Evolutionary conservation across 2,329 filamentous ascomycete genomes (phyloP).

Genomic region (Botrytis deweyae): DNA sequence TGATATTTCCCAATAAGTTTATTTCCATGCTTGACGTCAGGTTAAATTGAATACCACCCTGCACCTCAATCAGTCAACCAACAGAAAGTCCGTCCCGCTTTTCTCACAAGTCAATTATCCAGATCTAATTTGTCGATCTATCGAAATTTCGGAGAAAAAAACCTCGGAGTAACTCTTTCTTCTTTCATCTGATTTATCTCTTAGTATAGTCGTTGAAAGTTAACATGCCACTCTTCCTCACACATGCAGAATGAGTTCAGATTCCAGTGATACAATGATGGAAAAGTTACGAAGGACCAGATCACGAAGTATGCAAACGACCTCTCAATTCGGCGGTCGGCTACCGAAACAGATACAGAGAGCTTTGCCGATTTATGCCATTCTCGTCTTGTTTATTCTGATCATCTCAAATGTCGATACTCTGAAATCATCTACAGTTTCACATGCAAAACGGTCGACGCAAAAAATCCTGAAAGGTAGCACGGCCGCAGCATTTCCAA

Average conservation of each 20-base stretch:
- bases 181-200: neutral
- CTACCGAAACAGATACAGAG: slow-evolving; percentile 32
- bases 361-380: slow-evolving; percentile 34
- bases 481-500: slow-evolving; percentile 48
- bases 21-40: neutral
- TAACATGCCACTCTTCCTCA: slow-evolving; percentile 15
- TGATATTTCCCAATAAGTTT: neutral
- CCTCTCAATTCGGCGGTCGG: slow-evolving; percentile 44
- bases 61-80: neutral
- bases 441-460: slow-evolving; percentile 17
- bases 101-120: neutral
- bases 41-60: neutral
- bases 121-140: neutral
- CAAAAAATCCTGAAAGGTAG: neutral
- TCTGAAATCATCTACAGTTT: slow-evolving; percentile 23
- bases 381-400: slow-evolving; percentile 31
- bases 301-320: slow-evolving; percentile 19
- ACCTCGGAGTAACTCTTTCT: neutral
- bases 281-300: slow-evolving; percentile 20
- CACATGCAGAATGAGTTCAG: slow-evolving; percentile 7
- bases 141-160: neutral
- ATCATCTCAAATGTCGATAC: slow-evolving; percentile 30
- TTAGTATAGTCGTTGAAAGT: neutral
- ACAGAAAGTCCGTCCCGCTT: neutral
- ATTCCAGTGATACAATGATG: slow-evolving; percentile 10